Conservation (phyloP, 179 eudicot genomes). For the Monotropa hypopitys region DNA sequence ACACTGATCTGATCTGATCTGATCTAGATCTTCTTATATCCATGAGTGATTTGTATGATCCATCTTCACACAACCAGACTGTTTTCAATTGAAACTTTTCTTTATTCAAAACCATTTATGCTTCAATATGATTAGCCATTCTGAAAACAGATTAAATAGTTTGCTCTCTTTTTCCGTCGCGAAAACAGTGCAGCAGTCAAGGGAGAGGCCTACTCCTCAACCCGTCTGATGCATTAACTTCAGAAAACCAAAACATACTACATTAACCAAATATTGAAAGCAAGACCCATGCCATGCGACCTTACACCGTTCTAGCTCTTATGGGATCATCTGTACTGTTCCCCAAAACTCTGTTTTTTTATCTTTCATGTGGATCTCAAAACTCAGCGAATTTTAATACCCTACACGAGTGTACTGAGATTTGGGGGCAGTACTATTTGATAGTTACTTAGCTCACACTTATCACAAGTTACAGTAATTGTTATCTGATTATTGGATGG, state of each 20-base stretch:
- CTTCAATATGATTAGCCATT: no score
- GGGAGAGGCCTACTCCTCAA: no score
- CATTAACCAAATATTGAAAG: neutral
- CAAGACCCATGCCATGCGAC: neutral
- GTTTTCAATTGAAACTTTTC: neutral
- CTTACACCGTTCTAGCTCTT: neutral
- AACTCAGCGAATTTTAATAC: neutral
- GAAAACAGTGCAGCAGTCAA: no score
- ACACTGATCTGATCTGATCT: neutral
- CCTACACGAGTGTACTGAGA: neutral
- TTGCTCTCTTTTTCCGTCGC: no score
- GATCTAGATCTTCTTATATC: neutral
- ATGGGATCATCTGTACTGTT: neutral
- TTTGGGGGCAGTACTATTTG: neutral
- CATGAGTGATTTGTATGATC: neutral
- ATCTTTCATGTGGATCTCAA: neutral
- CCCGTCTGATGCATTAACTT: neutral
- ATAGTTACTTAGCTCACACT: neutral
- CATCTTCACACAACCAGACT: neutral
- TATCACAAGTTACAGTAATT: neutral
- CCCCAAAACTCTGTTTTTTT: neutral
- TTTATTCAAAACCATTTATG: no score
- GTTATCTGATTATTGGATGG: neutral
- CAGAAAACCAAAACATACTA: neutral
- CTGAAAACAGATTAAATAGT: no score